phyloP scores from a whole-genome alignment of 176 grass and related monocot genomes.

The Tuctoria greenei region DNA sequence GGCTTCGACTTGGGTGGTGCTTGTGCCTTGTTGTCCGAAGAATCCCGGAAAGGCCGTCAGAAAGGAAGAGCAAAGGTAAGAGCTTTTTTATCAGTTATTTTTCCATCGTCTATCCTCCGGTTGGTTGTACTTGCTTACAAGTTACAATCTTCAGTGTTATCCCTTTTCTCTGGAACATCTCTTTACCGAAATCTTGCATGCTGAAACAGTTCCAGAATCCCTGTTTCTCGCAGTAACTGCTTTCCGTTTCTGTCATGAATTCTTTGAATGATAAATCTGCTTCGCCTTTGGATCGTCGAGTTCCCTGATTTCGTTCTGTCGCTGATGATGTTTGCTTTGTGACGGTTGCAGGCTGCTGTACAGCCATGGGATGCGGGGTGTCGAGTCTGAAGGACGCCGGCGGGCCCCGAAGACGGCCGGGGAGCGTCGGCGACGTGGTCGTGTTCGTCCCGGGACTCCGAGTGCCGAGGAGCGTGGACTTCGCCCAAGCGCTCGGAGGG shows the following conservation, averaged over 20 bases:
- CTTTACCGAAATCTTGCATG: neutral
- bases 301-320: neutral
- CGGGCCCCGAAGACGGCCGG: constrained; percentile 41
- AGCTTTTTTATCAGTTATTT: constrained; percentile 29
- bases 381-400: constrained; percentile 58
- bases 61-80: constrained; percentile 44
- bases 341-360: neutral
- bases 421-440: constrained; percentile 79
- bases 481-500: constrained; percentile 55
- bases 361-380: constrained; percentile 66
- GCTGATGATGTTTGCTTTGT: neutral
- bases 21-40: constrained; percentile 30
- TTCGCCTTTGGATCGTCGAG: neutral
- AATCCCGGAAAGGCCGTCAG: constrained; percentile 26
- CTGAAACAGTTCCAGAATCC: neutral
- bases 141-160: neutral
- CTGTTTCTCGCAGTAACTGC: neutral
- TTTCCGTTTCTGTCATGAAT: neutral
- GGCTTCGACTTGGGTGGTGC: constrained; percentile 17
- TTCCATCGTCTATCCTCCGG: constrained; percentile 12
- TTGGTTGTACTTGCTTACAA: constrained; percentile 23
- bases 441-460: constrained; percentile 89
- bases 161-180: neutral
- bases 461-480: constrained; percentile 61
- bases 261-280: neutral